A percentile compares a stretch with the other conserved stretches of the same genome.
phyloP scores from a whole-genome alignment of 1,284 basidiomycete species.

The Ceratobasidium sp. region DNA sequence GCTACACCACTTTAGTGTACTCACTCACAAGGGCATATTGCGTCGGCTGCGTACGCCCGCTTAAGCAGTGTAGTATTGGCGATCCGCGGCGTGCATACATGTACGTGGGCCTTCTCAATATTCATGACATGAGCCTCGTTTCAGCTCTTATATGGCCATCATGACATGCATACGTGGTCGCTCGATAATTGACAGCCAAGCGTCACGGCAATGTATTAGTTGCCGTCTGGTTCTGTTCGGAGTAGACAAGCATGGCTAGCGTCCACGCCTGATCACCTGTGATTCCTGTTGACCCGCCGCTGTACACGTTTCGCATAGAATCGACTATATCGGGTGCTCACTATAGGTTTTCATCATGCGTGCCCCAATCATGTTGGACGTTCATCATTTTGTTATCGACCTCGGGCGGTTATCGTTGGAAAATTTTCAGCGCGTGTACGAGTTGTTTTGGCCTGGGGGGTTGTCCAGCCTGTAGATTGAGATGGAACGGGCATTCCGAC shows the following conservation, averaged over 20 bases:
- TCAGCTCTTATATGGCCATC: not conserved
- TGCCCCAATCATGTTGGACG: conserved; percentile 29
- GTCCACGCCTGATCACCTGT: not conserved
- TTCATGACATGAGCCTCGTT: not conserved
- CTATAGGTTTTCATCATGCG: conserved; percentile 22
- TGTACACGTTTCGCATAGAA: not conserved
- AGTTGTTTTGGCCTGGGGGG: no score
- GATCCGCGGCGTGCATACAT: not conserved
- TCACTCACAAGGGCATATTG: not conserved
- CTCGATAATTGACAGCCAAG: no score
- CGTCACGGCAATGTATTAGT: no score
- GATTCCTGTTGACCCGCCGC: not conserved
- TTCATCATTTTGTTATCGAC: conserved; percentile 16
- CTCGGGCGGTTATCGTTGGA: not conserved
- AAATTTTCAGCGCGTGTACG: not conserved
- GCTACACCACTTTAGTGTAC: not conserved
- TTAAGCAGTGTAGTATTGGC: not conserved
- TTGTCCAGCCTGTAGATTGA: no score
- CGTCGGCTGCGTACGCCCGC: not conserved
- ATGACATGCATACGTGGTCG: not conserved
- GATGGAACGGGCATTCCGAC: no score
- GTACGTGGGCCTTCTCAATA: not conserved
- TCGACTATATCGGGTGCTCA: no score
- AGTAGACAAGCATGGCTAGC: not conserved
- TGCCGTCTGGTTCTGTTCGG: not conserved